Evolutionary conservation across 2,329 filamentous ascomycete species (phyloP).

Genomic region (Achaetomium macrosporum): DNA sequence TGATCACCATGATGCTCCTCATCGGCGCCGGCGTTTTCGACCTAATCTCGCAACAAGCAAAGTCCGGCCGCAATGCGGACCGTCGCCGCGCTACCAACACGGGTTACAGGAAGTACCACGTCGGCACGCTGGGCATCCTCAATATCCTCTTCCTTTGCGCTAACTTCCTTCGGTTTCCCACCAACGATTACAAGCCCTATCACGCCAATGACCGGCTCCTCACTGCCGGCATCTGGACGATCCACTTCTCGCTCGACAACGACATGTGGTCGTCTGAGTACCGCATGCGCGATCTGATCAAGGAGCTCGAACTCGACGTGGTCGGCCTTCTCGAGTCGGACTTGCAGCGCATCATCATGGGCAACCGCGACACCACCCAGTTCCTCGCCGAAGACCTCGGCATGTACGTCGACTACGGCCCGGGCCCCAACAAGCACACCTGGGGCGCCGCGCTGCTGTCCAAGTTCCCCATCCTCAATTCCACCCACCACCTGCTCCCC

Average conservation of each 20-base stretch:
- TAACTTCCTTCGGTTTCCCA: slow-evolving; percentile 86
- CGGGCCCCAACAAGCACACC: slow-evolving; percentile 97
- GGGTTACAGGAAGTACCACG: slow-evolving; percentile 46
- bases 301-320: slow-evolving; percentile 94
- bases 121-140: slow-evolving; percentile 59
- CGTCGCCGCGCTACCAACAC: slow-evolving; percentile 31
- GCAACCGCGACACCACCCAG: slow-evolving; percentile 93
- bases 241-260: slow-evolving; percentile 96
- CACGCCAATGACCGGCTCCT: slow-evolving; percentile 81
- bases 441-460: slow-evolving; percentile 91
- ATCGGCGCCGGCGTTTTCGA: slow-evolving; percentile 83
- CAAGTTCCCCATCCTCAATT: slow-evolving; percentile 97
- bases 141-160: slow-evolving; percentile 75
- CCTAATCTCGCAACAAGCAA: slow-evolving; percentile 47
- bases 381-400: slow-evolving; percentile 92
- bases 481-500: slow-evolving; percentile 89
- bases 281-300: slow-evolving; percentile 84
- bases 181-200: slow-evolving; percentile 85
- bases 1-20: slow-evolving; percentile 76
- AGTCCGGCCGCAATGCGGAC: slow-evolving; percentile 35
- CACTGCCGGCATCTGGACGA: slow-evolving; percentile 96
- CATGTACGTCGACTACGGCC: slow-evolving; percentile 98
- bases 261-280: slow-evolving; percentile 98
- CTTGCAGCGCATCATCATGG: slow-evolving; percentile 97
- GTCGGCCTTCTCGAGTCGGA: slow-evolving; percentile 92